These are phyloP conservation scores for Hymenoscyphus albidus DNA, from an alignment of 2,329 filamentous ascomycete genomes.

Conservation along the genomic window DNA sequence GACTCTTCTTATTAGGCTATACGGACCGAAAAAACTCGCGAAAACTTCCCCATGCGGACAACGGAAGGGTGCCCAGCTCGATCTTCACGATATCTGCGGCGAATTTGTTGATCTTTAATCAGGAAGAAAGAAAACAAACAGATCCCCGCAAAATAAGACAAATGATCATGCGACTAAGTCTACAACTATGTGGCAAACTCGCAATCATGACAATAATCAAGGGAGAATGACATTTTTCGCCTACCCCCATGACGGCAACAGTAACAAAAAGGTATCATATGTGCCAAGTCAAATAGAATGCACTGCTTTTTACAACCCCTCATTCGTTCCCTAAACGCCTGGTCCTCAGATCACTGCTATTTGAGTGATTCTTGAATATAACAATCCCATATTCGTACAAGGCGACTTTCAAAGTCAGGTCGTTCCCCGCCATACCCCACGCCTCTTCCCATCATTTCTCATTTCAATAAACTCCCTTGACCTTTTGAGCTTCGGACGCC, in stretches of 20 bases:
- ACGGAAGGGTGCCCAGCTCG: not conserved
- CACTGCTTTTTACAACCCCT: conserved; percentile 16
- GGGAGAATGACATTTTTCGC: conserved; percentile 7
- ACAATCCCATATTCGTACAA: conserved; percentile 22
- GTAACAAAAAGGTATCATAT: conserved; percentile 13
- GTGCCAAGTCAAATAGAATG: not conserved
- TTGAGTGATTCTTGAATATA: conserved; percentile 1
- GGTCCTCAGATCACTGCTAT: conserved; percentile 11
- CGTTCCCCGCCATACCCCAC: conserved; percentile 1
- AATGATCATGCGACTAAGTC: not conserved
- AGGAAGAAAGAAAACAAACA: not conserved
- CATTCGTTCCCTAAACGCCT: conserved; percentile 8
- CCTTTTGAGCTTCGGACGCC: conserved; percentile 11
- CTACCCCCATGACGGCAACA: not conserved
- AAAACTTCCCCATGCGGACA: not conserved
- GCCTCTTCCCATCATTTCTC: conserved; percentile 4
- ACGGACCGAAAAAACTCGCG: not conserved
- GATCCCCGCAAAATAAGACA: not conserved
- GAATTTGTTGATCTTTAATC: not conserved
- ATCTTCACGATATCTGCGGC: not conserved
- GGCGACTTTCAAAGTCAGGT: conserved; percentile 9
- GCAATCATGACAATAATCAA: not conserved
- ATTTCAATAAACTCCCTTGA: not conserved
- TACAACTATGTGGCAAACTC: not conserved
- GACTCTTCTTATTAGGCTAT: not conserved